Conservation (phyloP, 495 filamentous ascomycete genomes). For the Xylaria curta region DNA sequence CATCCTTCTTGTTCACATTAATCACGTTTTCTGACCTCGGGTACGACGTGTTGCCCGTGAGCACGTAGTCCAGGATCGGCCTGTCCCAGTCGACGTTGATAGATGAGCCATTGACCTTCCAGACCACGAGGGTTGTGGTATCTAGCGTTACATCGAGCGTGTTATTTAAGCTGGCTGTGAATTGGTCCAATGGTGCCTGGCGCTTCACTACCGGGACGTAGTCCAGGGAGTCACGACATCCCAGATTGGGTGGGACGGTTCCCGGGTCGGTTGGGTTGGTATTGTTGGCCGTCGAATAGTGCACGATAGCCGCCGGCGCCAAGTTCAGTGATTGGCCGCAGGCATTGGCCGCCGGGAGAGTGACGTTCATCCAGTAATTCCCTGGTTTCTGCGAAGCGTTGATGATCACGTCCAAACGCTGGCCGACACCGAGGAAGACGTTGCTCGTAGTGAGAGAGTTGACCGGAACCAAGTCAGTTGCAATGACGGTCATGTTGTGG, state of each 20-base stretch:
- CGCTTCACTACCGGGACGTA: constrained; percentile 43
- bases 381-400: constrained; percentile 58
- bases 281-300: constrained; percentile 39
- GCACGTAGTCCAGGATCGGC: constrained; percentile 48
- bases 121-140: constrained; percentile 38
- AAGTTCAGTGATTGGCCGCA: constrained; percentile 43
- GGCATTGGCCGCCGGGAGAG: constrained; percentile 38
- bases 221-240: constrained; percentile 42
- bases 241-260: constrained; percentile 32
- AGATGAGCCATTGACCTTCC: constrained; percentile 50
- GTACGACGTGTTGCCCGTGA: constrained; percentile 45
- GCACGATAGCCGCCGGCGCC: constrained; percentile 47
- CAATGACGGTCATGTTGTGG: constrained; percentile 61
- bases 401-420: constrained; percentile 74
- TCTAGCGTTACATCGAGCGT: constrained; percentile 40
- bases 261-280: constrained; percentile 41
- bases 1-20: constrained; percentile 41
- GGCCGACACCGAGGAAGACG: constrained; percentile 67
- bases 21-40: constrained; percentile 48
- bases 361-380: constrained; percentile 68
- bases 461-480: constrained; percentile 59
- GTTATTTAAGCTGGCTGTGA: constrained; percentile 36
- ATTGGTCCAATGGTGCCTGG: constrained; percentile 34
- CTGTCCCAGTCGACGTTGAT: constrained; percentile 53
- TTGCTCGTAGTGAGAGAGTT: constrained; percentile 50